Conservation (phyloP, 2,329 filamentous ascomycete genomes). For the Colletotrichum sp. region DNA sequence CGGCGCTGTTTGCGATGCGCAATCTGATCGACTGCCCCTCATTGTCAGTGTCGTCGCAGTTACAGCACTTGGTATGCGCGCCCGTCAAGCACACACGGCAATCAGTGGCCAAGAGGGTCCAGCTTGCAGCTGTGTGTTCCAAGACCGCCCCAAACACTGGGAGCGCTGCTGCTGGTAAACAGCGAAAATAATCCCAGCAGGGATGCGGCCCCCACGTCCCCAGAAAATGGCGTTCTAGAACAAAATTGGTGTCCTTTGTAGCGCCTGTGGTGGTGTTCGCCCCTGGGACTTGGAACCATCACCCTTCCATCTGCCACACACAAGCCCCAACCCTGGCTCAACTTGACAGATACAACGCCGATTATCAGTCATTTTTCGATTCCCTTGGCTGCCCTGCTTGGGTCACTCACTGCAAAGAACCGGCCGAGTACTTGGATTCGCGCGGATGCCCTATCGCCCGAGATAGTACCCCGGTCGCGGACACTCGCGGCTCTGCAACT, state of each 20-base stretch:
- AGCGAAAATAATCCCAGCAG: conserved; percentile 18
- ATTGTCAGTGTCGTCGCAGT: not conserved
- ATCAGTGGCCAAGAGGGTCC: not conserved
- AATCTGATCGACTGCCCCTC: not conserved
- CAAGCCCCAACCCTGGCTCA: not conserved
- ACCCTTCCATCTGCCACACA: not conserved
- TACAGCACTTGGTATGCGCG: not conserved
- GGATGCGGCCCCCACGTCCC: conserved; percentile 20
- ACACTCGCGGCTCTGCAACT: not conserved
- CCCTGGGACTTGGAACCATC: conserved; percentile 8
- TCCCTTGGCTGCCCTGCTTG: not conserved
- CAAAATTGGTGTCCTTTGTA: conserved; percentile 7
- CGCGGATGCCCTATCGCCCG: not conserved
- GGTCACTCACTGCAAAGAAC: not conserved
- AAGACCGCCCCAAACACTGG: not conserved
- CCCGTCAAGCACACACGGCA: not conserved
- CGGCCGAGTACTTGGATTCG: conserved; percentile 8
- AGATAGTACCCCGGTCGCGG: not conserved
- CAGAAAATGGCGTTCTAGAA: conserved; percentile 22
- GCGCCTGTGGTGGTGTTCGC: conserved; percentile 9
- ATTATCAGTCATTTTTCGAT: not conserved
- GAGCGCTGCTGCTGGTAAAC: not conserved
- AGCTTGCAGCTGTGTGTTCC: not conserved
- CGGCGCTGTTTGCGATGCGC: not conserved
- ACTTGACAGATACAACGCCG: not conserved